Percentiles rank a stretch among this genome's conserved stretches.
These are phyloP conservation scores for Mrakiaceae sp. DNA, from an alignment of 1,284 basidiomycete genomes.

Conservation along the genomic window DNA sequence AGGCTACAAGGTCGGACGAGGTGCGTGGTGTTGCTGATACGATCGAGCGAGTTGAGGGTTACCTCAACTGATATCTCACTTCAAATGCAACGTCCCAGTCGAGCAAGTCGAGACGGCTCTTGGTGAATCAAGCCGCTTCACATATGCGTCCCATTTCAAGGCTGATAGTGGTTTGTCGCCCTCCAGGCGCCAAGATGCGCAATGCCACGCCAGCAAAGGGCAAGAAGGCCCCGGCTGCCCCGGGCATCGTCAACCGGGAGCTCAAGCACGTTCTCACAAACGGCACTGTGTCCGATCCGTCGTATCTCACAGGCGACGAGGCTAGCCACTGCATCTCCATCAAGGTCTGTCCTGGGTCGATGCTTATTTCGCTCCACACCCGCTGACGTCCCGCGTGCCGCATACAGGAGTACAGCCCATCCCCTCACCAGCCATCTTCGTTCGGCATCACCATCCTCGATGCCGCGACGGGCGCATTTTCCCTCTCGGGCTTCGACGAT, in stretches of 20 bases:
- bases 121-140: slow-evolving; percentile 25
- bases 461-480: slow-evolving; percentile 92
- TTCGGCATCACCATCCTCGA: slow-evolving; percentile 95
- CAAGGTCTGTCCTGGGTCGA: slow-evolving; percentile 43
- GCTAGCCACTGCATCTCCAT: slow-evolving; percentile 90
- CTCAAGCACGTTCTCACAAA: slow-evolving; percentile 93
- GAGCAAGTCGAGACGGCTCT: slow-evolving; percentile 92
- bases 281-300: slow-evolving; percentile 87
- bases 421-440: slow-evolving; percentile 26
- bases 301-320: slow-evolving; percentile 82
- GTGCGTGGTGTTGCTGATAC: background rate
- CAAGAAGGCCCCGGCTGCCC: slow-evolving; percentile 34
- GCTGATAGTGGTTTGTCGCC: no score
- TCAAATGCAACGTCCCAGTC: slow-evolving; percentile 37
- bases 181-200: slow-evolving; percentile 4
- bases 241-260: slow-evolving; percentile 77
- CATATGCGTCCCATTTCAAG: background rate
- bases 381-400: slow-evolving; percentile 4
- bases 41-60: background rate
- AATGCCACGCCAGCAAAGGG: slow-evolving; percentile 21
- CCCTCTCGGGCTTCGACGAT: slow-evolving; percentile 79
- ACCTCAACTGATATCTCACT: slow-evolving; percentile 50
- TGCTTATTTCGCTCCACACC: slow-evolving; percentile 2
- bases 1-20: slow-evolving; percentile 52
- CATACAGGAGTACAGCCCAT: slow-evolving; percentile 27